Conservation (phyloP, 2,329 filamentous ascomycete species). For the Decorospora gaudefroyi region DNA sequence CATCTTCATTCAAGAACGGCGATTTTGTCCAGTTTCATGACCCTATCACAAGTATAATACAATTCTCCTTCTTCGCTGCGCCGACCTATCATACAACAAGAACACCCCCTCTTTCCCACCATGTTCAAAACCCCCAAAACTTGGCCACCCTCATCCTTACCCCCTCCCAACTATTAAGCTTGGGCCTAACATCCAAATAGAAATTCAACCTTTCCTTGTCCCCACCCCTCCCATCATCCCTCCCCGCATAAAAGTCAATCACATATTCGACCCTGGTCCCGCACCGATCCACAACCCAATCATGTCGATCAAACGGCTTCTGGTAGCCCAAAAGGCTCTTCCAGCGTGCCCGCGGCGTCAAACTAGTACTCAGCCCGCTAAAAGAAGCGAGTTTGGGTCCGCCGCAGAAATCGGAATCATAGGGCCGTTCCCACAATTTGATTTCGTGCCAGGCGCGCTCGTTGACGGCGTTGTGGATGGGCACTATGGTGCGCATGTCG, state of each 20-base stretch:
- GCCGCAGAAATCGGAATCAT: slow-evolving; percentile 65
- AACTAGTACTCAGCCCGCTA: slow-evolving; percentile 63
- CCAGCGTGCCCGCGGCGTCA: slow-evolving; percentile 82
- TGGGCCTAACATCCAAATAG: slow-evolving; percentile 67
- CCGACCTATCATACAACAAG: neutral
- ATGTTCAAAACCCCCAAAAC: slow-evolving; percentile 52
- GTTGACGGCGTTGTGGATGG: slow-evolving; percentile 98
- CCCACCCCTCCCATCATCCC: slow-evolving; percentile 50
- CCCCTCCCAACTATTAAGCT: slow-evolving; percentile 66
- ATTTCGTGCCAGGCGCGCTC: slow-evolving; percentile 96
- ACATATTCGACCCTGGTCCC: slow-evolving; percentile 87
- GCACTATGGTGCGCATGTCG: slow-evolving; percentile 91
- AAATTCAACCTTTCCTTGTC: slow-evolving; percentile 62
- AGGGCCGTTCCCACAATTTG: slow-evolving; percentile 77
- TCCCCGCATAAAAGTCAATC: slow-evolving; percentile 95
- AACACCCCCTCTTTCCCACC: neutral
- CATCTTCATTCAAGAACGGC: neutral
- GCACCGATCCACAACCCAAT: slow-evolving; percentile 95
- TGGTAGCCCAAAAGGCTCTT: slow-evolving; percentile 88
- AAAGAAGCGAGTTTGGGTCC: slow-evolving; percentile 86
- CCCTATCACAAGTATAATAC: neutral
- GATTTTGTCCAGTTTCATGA: neutral
- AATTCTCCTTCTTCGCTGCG: too few species aligned
- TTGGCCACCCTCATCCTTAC: slow-evolving; percentile 60
- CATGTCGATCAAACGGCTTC: slow-evolving; percentile 90